Percentiles rank a stretch among this genome's conserved stretches.
These are phyloP conservation scores for Prunus mume DNA, from an alignment of 306 rosid genomes.

Conservation along the genomic window DNA sequence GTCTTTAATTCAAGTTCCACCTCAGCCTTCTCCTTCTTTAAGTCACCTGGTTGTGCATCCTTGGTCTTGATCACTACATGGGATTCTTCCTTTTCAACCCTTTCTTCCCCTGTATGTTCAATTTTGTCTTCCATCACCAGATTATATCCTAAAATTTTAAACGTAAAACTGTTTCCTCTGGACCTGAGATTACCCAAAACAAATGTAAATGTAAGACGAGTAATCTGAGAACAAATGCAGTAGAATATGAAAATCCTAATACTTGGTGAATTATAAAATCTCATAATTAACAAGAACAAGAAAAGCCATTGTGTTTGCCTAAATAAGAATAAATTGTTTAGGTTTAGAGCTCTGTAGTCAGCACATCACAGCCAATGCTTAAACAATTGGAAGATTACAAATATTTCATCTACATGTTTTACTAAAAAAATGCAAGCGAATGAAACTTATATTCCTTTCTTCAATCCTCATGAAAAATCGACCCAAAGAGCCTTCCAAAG, in stretches of 20 bases:
- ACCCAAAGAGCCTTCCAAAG: too few species aligned
- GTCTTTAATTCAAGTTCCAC: constrained; percentile 41
- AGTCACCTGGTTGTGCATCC: constrained; percentile 34
- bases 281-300: not conserved
- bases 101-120: constrained; percentile 7
- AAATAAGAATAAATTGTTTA: not conserved
- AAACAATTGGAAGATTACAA: not conserved
- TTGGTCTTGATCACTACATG: constrained; percentile 31
- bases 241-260: not conserved
- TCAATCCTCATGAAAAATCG: not conserved
- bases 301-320: not conserved
- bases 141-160: constrained; percentile 4
- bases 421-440: not conserved
- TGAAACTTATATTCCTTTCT: not conserved
- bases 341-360: not conserved
- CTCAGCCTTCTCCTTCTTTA: constrained; percentile 36
- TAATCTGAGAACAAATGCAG: not conserved
- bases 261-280: not conserved
- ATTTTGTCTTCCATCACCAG: constrained; percentile 53
- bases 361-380: not conserved
- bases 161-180: constrained; percentile 12
- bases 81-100: constrained; percentile 23
- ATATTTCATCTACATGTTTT: not conserved
- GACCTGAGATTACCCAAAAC: constrained; percentile 15
- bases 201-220: not conserved